Evolutionary conservation across 2,329 filamentous ascomycete genomes (phyloP).

Genomic region (Epichloe coenophiala): DNA sequence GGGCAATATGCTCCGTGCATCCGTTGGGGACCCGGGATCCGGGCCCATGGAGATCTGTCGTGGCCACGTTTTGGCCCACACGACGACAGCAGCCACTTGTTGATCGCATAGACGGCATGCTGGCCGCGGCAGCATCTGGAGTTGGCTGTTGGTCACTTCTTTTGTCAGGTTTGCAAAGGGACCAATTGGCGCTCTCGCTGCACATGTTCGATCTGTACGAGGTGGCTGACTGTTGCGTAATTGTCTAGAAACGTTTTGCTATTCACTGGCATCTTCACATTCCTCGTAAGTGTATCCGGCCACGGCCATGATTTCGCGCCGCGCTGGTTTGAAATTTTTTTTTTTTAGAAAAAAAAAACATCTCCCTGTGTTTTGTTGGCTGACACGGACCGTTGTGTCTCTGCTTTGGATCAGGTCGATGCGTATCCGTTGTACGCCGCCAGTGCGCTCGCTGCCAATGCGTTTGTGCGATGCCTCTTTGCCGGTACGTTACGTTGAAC

Average conservation of each 20-base stretch:
- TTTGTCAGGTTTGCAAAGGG: slow-evolving; percentile 15
- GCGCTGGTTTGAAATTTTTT: background rate
- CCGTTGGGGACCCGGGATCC: background rate
- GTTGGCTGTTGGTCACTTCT: slow-evolving; percentile 18
- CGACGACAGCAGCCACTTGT: background rate
- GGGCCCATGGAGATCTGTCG: slow-evolving; percentile 2
- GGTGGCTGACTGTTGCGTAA: slow-evolving; percentile 13
- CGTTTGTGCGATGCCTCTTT: slow-evolving; percentile 64
- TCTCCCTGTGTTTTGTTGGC: background rate
- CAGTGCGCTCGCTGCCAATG: slow-evolving; percentile 70
- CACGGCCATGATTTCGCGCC: no score
- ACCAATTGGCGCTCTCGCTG: background rate
- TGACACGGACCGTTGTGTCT: background rate
- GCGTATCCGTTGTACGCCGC: slow-evolving; percentile 66
- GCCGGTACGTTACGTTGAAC: slow-evolving; percentile 40
- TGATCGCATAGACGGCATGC: background rate
- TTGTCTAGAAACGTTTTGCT: slow-evolving; percentile 53
- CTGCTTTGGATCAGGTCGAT: slow-evolving; percentile 39
- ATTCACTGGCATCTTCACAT: slow-evolving; percentile 79
- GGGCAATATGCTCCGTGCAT: background rate
- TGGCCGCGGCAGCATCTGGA: background rate
- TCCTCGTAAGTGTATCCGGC: slow-evolving; percentile 47
- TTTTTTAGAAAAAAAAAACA: no score
- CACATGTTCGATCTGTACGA: slow-evolving; percentile 2
- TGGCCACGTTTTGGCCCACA: slow-evolving; percentile 3